Conservation (phyloP, 1,284 basidiomycete genomes). For the Neotropicomus parvogracilis region DNA sequence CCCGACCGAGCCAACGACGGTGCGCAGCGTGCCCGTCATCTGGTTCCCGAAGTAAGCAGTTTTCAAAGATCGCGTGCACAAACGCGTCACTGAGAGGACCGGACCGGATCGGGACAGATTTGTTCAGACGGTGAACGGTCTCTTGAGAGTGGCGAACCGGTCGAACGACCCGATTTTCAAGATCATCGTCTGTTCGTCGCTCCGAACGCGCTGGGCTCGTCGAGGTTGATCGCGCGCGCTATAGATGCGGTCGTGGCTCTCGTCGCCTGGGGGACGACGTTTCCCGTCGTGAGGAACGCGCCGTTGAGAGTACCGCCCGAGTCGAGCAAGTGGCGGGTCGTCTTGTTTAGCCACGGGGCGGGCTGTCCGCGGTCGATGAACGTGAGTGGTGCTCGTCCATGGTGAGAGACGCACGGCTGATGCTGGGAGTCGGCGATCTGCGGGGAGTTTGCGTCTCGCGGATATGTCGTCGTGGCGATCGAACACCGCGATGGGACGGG, state of each 20-base stretch:
- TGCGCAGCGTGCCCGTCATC: conserved; percentile 13
- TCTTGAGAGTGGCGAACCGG: conserved; percentile 36
- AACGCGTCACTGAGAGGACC: background rate
- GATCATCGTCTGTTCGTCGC: conserved; percentile 13
- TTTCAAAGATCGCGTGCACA: background rate
- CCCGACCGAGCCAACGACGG: conserved; percentile 27
- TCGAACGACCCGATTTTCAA: conserved; percentile 32
- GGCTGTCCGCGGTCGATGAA: conserved; percentile 40
- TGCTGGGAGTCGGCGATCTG: conserved; percentile 31
- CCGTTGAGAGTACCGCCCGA: conserved; percentile 24
- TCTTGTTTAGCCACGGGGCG: conserved; percentile 41
- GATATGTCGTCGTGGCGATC: conserved; percentile 45
- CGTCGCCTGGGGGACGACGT: conserved; percentile 37
- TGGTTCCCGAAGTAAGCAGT: conserved; percentile 31
- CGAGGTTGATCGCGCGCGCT: background rate
- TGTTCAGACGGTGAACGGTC: conserved; percentile 35
- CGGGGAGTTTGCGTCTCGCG: conserved; percentile 39
- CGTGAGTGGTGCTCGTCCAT: conserved; percentile 18
- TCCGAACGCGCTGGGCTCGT: background rate
- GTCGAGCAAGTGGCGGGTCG: conserved; percentile 33
- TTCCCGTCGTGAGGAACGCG: conserved; percentile 36
- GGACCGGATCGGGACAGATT: conserved; percentile 23
- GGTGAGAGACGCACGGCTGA: background rate
- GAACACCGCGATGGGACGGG: conserved; percentile 48
- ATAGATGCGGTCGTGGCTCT: conserved; percentile 31